Evolutionary conservation across 805 yeast genomes (phyloP).

Genomic region (Saccharomyces paradoxus): DNA sequence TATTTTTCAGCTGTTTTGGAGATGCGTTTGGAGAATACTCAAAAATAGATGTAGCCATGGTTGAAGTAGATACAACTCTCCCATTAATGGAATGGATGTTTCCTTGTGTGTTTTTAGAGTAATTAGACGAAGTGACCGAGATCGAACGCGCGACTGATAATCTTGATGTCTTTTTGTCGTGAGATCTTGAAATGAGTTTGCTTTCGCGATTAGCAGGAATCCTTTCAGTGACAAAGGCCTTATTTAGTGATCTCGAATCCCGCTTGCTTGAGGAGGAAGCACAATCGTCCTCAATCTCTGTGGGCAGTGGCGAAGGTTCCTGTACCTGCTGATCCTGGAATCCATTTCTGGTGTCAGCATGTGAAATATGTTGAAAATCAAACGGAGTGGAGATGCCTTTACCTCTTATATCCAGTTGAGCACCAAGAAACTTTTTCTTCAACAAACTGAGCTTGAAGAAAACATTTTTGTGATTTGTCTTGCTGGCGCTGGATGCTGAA

Average conservation of each 20-base stretch:
- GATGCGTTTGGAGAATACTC: slow-evolving; percentile 7
- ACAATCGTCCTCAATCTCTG: not conserved
- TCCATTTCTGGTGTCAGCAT: slow-evolving; percentile 25
- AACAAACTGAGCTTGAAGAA: not conserved
- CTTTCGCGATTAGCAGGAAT: slow-evolving; percentile 3
- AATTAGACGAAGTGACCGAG: slow-evolving; percentile 10
- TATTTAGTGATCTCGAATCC: slow-evolving; percentile 6
- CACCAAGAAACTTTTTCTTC: not conserved
- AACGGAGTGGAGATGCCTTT: slow-evolving; percentile 32
- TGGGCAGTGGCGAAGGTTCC: not conserved
- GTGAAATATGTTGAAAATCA: slow-evolving; percentile 34
- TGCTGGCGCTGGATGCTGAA: not conserved
- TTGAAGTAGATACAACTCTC: slow-evolving; percentile 24
- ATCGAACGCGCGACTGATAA: slow-evolving; percentile 1
- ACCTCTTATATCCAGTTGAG: slow-evolving; percentile 1
- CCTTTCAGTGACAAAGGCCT: slow-evolving; percentile 12
- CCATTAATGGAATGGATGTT: slow-evolving; percentile 5
- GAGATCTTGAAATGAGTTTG: not conserved
- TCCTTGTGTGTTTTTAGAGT: slow-evolving; percentile 4
- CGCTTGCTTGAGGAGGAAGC: not conserved
- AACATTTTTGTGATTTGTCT: not conserved
- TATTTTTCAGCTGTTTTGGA: not conserved
- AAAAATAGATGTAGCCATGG: slow-evolving; percentile 22
- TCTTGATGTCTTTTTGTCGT: not conserved
- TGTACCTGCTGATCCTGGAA: not conserved